phyloP scores from a whole-genome alignment of 257 asterid species.

The Jacaranda copaia region DNA sequence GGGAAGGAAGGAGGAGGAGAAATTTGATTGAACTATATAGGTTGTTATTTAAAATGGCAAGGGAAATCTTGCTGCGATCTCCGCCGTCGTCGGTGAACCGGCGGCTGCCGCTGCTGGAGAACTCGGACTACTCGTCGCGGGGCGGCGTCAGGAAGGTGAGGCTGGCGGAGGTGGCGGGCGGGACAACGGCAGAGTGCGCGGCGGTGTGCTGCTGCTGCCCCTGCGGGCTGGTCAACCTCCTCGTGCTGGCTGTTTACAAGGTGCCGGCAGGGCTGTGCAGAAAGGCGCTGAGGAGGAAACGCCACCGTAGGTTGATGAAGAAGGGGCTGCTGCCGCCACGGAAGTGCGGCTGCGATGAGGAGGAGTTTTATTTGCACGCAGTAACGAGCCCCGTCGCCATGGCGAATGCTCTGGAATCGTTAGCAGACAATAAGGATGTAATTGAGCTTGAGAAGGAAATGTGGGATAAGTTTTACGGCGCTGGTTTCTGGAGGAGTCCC shows the following conservation, averaged over 20 bases:
- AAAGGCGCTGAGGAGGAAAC: constrained; percentile 58
- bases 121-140: constrained; percentile 42
- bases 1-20: neutral
- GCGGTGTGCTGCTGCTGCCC: constrained; percentile 92
- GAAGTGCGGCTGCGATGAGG: constrained; percentile 44
- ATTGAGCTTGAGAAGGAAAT: constrained; percentile 70
- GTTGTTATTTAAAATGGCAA: constrained; percentile 43
- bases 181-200: constrained; percentile 82
- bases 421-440: constrained; percentile 41
- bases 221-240: constrained; percentile 58
- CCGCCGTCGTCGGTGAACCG: constrained; percentile 44
- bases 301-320: constrained; percentile 47
- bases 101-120: constrained; percentile 55
- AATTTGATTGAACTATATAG: neutral
- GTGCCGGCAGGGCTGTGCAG: constrained; percentile 77
- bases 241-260: constrained; percentile 69
- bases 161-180: constrained; percentile 79
- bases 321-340: constrained; percentile 50
- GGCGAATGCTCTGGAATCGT: constrained; percentile 24
- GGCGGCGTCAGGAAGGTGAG: constrained; percentile 42
- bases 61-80: constrained; percentile 49
- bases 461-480: constrained; percentile 72
- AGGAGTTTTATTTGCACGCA: constrained; percentile 37
- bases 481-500: constrained; percentile 86
- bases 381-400: constrained; percentile 33